Evolutionary conservation across 2,329 filamentous ascomycete genomes (phyloP).

Genomic region (Capronia coronata): DNA sequence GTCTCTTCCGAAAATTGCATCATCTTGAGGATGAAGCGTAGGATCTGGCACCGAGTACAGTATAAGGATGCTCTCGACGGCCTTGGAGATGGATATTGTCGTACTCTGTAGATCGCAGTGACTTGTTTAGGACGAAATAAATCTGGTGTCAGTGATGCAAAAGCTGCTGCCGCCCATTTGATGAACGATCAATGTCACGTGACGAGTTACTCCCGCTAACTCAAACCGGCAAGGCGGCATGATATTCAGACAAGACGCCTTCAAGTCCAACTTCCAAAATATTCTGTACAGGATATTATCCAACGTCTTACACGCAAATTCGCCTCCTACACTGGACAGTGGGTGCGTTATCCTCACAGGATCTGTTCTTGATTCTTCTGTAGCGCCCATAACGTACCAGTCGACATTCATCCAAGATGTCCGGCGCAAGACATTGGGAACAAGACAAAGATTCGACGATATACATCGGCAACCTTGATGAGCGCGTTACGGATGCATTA

Average conservation of each 20-base stretch:
- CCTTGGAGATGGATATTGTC: background rate
- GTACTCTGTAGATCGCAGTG: background rate
- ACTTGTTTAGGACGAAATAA: background rate
- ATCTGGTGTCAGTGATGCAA: background rate
- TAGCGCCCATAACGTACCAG: background rate
- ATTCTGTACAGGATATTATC: background rate
- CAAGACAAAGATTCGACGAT: constrained; percentile 98
- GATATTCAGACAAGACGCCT: constrained; percentile 4
- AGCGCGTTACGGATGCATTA: constrained; percentile 81
- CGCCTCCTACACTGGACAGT: too few relatives aligned
- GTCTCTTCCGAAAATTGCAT: constrained; percentile 83
- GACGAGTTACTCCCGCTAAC: constrained; percentile 3
- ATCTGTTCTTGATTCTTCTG: background rate
- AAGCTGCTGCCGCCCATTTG: constrained; percentile 10
- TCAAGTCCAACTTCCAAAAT: background rate
- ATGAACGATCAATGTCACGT: background rate
- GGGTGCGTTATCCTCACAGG: too few relatives aligned
- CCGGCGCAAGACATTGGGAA: constrained; percentile 75
- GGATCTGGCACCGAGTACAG: too few relatives aligned
- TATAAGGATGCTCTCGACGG: background rate
- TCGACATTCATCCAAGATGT: constrained; percentile 43
- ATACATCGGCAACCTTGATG: constrained; percentile 97
- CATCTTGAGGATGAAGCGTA: too few relatives aligned
- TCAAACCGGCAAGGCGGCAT: constrained; percentile 7
- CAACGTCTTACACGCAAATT: too few relatives aligned